Evolutionary conservation across 169 alveolate species (phyloP).

Genomic region (Theileria equi): DNA sequence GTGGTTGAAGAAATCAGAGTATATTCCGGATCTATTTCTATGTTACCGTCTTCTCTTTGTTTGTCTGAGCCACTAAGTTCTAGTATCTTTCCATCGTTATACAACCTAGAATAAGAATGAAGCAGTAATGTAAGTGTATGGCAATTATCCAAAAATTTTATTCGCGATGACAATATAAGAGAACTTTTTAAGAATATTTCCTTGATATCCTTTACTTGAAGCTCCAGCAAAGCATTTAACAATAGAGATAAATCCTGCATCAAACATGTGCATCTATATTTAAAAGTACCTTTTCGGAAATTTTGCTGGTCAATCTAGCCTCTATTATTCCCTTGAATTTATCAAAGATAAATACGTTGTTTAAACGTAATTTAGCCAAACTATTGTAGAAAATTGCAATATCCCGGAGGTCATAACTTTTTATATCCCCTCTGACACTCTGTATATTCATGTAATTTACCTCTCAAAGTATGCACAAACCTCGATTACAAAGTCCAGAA

Average conservation of each 20-base stretch:
- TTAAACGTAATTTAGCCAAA: conserved; percentile 29
- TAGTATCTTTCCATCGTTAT: neutral
- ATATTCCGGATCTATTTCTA: conserved; percentile 2
- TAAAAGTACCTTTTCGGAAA: conserved; percentile 64
- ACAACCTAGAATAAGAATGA: conserved; percentile 45
- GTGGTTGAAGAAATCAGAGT: conserved; percentile 30
- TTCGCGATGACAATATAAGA: conserved; percentile 48
- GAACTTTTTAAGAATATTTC: conserved; percentile 55
- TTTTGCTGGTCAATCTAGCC: conserved; percentile 24
- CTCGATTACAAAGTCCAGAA: conserved; percentile 38
- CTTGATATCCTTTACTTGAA: conserved; percentile 18
- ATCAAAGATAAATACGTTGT: conserved; percentile 37
- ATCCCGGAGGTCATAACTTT: conserved; percentile 42
- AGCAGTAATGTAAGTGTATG: conserved; percentile 59
- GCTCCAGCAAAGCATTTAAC: conserved; percentile 50
- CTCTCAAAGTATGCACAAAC: conserved; percentile 1
- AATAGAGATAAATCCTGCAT: conserved; percentile 54
- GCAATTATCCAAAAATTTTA: conserved; percentile 48
- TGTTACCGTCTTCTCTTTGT: neutral
- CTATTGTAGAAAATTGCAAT: conserved; percentile 60
- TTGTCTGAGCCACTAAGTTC: no score
- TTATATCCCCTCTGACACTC: conserved; percentile 16
- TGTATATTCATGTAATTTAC: neutral
- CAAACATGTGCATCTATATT: neutral
- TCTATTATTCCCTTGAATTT: conserved; percentile 22